Evolutionary conservation across 2,329 filamentous ascomycete genomes (phyloP).

Genomic region (Juglanconis sp.): DNA sequence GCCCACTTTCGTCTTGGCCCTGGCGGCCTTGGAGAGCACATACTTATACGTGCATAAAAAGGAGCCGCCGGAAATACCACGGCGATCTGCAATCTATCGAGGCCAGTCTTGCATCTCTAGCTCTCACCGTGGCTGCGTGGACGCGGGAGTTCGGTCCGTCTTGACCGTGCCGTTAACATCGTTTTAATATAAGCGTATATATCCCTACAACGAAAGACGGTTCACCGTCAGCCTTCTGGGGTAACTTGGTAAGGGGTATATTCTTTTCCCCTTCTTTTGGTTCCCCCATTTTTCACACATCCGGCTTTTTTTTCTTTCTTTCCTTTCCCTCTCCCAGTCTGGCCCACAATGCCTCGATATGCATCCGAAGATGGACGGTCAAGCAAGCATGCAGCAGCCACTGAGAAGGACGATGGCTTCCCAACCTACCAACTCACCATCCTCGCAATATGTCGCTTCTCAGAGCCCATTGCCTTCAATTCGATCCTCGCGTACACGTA

Average conservation of each 20-base stretch:
- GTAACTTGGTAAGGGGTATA: too few relatives aligned
- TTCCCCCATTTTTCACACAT: background rate
- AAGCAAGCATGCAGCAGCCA: background rate
- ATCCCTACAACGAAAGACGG: background rate
- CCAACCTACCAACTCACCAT: conserved; percentile 44
- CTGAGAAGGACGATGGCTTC: conserved; percentile 26
- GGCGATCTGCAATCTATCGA: background rate
- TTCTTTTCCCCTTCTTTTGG: background rate
- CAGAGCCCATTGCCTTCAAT: conserved; percentile 44
- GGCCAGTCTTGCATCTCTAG: background rate
- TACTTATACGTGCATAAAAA: background rate
- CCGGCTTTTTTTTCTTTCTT: background rate
- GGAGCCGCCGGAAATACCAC: background rate
- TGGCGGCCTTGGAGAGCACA: too few relatives aligned
- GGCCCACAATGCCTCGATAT: background rate
- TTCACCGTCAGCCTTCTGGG: background rate
- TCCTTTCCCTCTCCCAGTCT: background rate
- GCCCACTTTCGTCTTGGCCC: too few relatives aligned
- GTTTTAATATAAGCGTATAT: background rate
- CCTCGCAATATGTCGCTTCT: conserved; percentile 43
- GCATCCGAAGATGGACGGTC: background rate
- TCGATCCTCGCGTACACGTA: conserved; percentile 43
- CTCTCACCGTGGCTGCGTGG: background rate
- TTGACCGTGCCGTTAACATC: background rate
- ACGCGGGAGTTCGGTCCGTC: background rate